These are phyloP conservation scores for Daldinia vernicosa DNA, from an alignment of 495 filamentous ascomycete species.

Conservation along the genomic window DNA sequence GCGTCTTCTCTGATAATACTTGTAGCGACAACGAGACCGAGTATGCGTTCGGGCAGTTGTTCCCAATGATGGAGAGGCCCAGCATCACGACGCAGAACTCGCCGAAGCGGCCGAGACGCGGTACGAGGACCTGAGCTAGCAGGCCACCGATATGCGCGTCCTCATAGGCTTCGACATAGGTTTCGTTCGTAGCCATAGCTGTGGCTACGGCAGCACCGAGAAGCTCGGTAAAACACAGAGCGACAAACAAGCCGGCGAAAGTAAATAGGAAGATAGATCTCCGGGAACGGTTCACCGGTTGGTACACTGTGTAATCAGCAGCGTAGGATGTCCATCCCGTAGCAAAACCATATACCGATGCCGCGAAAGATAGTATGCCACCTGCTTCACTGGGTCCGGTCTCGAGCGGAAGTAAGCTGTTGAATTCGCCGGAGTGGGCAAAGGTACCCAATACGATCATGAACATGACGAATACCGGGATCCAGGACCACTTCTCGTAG, in stretches of 20 bases:
- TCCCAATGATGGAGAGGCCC: conserved; percentile 80
- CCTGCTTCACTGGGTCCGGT: conserved; percentile 70
- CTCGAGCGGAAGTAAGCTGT: conserved; percentile 68
- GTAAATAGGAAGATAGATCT: conserved; percentile 73
- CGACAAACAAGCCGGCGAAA: conserved; percentile 73
- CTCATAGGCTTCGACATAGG: conserved; percentile 68
- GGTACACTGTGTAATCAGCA: conserved; percentile 86
- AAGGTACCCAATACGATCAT: conserved; percentile 77
- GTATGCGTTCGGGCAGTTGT: conserved; percentile 92
- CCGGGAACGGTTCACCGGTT: conserved; percentile 67
- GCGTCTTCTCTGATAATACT: conserved; percentile 69
- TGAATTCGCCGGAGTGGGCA: conserved; percentile 77
- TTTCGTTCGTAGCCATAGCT: conserved; percentile 63
- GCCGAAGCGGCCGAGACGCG: conserved; percentile 75
- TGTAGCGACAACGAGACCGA: conserved; percentile 80
- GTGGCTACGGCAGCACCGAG: conserved; percentile 79
- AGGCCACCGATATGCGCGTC: conserved; percentile 75
- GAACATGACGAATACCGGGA: conserved; percentile 81
- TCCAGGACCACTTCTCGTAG: conserved; percentile 83
- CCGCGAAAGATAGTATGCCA: conserved; percentile 73
- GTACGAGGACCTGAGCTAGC: conserved; percentile 71
- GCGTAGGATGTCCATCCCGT: conserved; percentile 84
- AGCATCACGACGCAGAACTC: conserved; percentile 85
- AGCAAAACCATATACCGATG: conserved; percentile 78
- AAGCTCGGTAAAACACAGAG: conserved; percentile 80